Base-by-base conservation (phyloP, 768 basidiomycete species). In the Tulasnella sp. region DNA sequence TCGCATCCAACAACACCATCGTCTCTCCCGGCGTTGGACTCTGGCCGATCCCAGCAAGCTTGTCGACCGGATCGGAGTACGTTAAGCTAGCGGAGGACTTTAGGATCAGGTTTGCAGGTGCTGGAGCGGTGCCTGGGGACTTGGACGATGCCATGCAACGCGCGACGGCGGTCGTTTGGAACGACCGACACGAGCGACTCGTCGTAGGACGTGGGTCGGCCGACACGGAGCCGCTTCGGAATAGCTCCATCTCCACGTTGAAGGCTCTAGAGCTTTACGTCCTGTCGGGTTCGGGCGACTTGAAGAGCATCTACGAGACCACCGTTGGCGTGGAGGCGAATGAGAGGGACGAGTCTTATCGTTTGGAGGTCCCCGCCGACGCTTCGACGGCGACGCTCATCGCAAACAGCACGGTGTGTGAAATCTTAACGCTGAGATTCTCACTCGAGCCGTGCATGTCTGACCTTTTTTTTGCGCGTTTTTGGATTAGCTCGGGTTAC, bases 131-230 rank as follows among this genome's bases (percentile, higher is more conserved):
- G 0, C 88, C 89, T 0, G 74, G 78, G 22, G 90, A 91, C 78
- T 81, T 91, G 59, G 72, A 81, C 26, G 84, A 83, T n/a, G 90
- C 90, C 47, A 82, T 87, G 34, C 62, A 77, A 8, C 85, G 84
- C 52, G 85, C 88, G 0, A 82, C 81, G 73, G 44, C 69, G 2
- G 81, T 78, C 73, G 74, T 90, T 32, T 70, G 76, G 19, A 83
- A 80, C 5, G 90, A 90, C 78, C 84, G 86, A 75, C 85, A 88
- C 29, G 83, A 84, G 73, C 81, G 86, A 14, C 85, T 91, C 44
- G 82, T 86, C 40, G 82, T 87, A 32, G 87, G 86, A 17, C 86
- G 88, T 64, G 88, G 88, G 2, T 78, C 83, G 2, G 81, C 80
- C 7, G 86, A 89, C 76, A 80, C 78, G 0, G 63, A 69, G 8